A percentile compares a stretch with the other conserved stretches of the same genome.
phyloP scores from a whole-genome alignment of 2,329 filamentous ascomycete genomes.

The Chrysoporthe puriensis region DNA sequence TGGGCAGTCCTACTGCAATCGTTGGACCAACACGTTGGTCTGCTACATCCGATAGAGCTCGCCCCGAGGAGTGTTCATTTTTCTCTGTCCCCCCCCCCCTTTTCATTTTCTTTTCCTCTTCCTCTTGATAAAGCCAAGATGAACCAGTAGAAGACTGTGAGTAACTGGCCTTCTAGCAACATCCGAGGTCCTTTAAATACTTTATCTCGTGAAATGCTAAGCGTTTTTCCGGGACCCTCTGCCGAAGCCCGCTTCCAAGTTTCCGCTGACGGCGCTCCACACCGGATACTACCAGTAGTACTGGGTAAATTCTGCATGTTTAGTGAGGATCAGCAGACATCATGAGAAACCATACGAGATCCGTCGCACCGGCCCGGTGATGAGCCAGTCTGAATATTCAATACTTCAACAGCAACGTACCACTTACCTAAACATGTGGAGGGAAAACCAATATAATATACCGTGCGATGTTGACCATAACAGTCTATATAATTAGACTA shows the following conservation, averaged over 20 bases:
- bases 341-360: background rate
- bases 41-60: background rate
- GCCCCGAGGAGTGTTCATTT: no score
- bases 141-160: background rate
- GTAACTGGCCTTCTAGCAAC: background rate
- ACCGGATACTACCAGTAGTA: background rate
- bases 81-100: no score
- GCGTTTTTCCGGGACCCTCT: background rate
- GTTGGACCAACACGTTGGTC: background rate
- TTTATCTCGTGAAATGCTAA: background rate
- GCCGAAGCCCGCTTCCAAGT: constrained; percentile 2
- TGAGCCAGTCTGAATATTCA: background rate
- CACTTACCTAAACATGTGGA: background rate
- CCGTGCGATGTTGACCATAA: background rate
- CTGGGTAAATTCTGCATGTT: background rate
- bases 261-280: background rate
- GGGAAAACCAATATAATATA: background rate
- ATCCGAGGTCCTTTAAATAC: no score
- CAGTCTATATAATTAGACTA: background rate
- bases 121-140: background rate
- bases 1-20: background rate
- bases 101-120: no score
- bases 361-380: background rate
- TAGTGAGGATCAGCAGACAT: background rate
- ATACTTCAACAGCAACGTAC: background rate